These are phyloP conservation scores for Diplodia scrobiculata DNA, from an alignment of 2,329 filamentous ascomycete species.

Conservation along the genomic window DNA sequence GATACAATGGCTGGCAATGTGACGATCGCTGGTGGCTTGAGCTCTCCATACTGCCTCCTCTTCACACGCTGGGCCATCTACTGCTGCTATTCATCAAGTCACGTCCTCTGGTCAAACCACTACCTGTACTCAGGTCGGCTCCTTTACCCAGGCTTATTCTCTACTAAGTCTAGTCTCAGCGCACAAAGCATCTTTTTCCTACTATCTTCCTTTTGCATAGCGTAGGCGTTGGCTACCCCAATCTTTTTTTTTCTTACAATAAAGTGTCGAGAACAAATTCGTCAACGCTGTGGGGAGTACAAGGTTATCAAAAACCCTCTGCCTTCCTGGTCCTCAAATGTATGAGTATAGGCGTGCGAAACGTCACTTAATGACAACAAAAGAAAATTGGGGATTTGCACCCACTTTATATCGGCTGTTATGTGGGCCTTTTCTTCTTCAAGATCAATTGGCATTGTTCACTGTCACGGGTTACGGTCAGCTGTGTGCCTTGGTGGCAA, in stretches of 20 bases:
- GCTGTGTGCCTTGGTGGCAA: too few relatives aligned
- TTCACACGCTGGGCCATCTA: too few relatives aligned
- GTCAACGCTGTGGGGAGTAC: background rate
- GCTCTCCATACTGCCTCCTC: too few relatives aligned
- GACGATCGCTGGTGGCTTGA: too few relatives aligned
- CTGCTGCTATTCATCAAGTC: too few relatives aligned
- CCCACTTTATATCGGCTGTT: background rate
- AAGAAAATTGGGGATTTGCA: background rate
- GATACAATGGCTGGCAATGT: too few relatives aligned
- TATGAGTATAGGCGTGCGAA: background rate
- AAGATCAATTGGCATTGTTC: background rate
- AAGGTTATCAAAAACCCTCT: background rate
- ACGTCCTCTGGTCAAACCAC: too few relatives aligned
- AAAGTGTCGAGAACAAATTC: background rate
- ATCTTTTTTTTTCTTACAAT: background rate
- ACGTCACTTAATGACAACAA: background rate
- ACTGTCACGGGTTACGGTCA: too few relatives aligned
- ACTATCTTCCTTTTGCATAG: constrained; percentile 7
- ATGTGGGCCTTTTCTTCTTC: background rate
- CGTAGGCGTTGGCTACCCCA: constrained; percentile 17
- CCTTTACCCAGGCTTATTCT: too few relatives aligned
- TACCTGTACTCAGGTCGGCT: too few relatives aligned
- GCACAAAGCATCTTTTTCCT: background rate
- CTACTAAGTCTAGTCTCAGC: too few relatives aligned
- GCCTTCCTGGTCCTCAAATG: background rate